Evolutionary conservation across 1,284 basidiomycete species (phyloP).

Genomic region (Trametes polyzona): DNA sequence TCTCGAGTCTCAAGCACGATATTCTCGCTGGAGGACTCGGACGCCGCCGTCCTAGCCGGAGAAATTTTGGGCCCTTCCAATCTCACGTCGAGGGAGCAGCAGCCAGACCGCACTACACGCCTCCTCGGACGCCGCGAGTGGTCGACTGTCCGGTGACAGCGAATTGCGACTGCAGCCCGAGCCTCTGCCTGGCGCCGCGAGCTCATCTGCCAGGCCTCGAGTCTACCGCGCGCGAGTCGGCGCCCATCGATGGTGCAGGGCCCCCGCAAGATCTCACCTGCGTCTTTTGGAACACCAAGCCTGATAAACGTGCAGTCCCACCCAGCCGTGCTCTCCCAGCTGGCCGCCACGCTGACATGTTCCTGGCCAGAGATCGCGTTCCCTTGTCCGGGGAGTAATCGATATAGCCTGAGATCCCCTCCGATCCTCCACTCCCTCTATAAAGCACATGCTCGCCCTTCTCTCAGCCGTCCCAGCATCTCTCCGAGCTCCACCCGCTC

Average conservation of each 20-base stretch:
- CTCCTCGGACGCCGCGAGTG: conserved; percentile 1
- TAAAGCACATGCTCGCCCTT: conserved; percentile 30
- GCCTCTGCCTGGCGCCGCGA: not conserved
- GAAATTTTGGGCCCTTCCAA: conserved; percentile 1
- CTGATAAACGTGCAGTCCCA: conserved; percentile 18
- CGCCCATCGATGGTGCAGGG: conserved; percentile 21
- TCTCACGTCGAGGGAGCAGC: conserved; percentile 5
- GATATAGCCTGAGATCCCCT: conserved; percentile 21
- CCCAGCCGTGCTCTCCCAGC: not conserved
- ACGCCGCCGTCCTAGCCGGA: conserved; percentile 6
- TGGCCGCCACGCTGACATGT: conserved; percentile 21
- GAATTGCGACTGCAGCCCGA: not conserved
- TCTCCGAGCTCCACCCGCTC: conserved; percentile 27
- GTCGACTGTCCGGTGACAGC: conserved; percentile 8
- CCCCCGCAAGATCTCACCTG: too few species aligned
- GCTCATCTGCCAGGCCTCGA: not conserved
- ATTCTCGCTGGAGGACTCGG: not conserved
- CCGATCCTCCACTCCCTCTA: conserved; percentile 21
- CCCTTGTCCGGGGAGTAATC: conserved; percentile 18
- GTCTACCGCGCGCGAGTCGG: too few species aligned
- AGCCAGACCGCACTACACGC: conserved; percentile 1
- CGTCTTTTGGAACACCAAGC: conserved; percentile 1
- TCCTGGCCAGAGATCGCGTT: conserved; percentile 22
- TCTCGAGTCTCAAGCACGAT: not conserved
- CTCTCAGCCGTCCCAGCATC: conserved; percentile 23